Conservation (phyloP, 1,139 yeast species). For the Suhomyces wounanorum region DNA sequence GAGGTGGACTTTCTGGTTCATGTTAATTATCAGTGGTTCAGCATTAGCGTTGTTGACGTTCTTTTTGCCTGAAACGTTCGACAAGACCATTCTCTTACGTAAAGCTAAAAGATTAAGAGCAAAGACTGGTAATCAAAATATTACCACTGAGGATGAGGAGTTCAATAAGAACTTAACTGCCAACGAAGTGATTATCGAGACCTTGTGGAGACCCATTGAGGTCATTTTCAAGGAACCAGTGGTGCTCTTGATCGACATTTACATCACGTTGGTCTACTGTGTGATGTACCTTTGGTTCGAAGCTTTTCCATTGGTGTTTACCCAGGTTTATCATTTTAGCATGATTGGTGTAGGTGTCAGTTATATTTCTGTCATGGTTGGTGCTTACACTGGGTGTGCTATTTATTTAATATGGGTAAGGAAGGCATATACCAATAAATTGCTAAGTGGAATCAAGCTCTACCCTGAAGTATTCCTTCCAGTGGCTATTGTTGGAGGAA, state of each 20-base stretch:
- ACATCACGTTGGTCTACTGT: constrained; percentile 56
- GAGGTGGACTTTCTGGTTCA: constrained; percentile 46
- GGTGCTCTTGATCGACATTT: constrained; percentile 48
- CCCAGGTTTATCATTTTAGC: constrained; percentile 47
- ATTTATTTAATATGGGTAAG: constrained; percentile 28
- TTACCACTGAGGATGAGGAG: constrained; percentile 33
- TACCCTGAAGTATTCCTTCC: constrained; percentile 47
- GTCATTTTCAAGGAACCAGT: constrained; percentile 47
- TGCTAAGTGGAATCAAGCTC: constrained; percentile 25
- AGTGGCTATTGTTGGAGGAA: constrained; percentile 45
- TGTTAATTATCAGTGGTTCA: constrained; percentile 33
- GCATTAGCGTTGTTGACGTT: constrained; percentile 28
- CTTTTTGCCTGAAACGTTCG: constrained; percentile 38
- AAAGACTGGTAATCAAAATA: constrained; percentile 34
- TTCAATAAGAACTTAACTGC: constrained; percentile 24
- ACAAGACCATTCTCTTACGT: constrained; percentile 35
- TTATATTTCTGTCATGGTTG: constrained; percentile 47
- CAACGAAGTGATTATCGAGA: constrained; percentile 32
- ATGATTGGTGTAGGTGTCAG: constrained; percentile 50
- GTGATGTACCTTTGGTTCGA: constrained; percentile 61
- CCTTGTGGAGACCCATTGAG: constrained; percentile 53
- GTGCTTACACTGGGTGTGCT: constrained; percentile 34
- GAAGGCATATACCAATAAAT: constrained; percentile 26
- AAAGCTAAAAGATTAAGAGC: constrained; percentile 40
- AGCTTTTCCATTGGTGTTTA: constrained; percentile 59